These are phyloP conservation scores for Dioscorea alata DNA, from an alignment of 106 monocot species.

Conservation along the genomic window DNA sequence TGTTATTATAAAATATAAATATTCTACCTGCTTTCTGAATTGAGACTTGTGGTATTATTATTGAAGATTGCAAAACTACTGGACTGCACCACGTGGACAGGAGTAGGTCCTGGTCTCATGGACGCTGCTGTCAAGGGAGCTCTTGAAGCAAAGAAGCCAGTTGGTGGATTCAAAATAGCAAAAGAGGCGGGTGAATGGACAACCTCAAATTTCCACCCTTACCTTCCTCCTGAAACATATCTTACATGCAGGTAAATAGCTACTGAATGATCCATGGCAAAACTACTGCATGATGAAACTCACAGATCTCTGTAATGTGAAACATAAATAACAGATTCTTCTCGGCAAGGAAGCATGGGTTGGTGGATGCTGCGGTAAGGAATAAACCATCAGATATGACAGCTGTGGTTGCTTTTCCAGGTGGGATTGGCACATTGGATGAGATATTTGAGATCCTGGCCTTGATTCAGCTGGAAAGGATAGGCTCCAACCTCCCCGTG, in stretches of 20 bases:
- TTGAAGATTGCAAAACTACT: conserved; percentile 61
- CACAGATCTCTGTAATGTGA: background rate
- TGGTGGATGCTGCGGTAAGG: conserved; percentile 80
- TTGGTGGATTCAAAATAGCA: conserved; percentile 88
- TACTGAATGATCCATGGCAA: background rate
- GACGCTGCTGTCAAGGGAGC: conserved; percentile 81
- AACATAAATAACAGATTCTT: conserved; percentile 62
- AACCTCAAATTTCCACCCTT: conserved; percentile 74
- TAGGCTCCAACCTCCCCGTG: conserved; percentile 69
- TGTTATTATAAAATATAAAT: no score
- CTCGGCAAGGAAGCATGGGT: conserved; percentile 85
- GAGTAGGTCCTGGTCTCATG: conserved; percentile 95
- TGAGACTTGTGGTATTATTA: background rate
- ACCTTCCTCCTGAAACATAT: conserved; percentile 68
- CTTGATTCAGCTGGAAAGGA: conserved; percentile 73
- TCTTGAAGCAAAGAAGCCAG: conserved; percentile 65
- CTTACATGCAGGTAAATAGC: conserved; percentile 76
- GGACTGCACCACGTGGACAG: conserved; percentile 92
- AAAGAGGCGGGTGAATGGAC: conserved; percentile 87
- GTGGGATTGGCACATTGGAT: conserved; percentile 87
- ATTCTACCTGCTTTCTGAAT: no score
- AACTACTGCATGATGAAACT: background rate
- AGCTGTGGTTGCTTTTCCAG: conserved; percentile 80
- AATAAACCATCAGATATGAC: conserved; percentile 55
- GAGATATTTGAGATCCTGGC: conserved; percentile 89